Percentiles rank a stretch among this genome's conserved stretches.
These are phyloP conservation scores for Elaeis guineensis DNA, from an alignment of 176 grass and related monocot species.

Conservation along the genomic window DNA sequence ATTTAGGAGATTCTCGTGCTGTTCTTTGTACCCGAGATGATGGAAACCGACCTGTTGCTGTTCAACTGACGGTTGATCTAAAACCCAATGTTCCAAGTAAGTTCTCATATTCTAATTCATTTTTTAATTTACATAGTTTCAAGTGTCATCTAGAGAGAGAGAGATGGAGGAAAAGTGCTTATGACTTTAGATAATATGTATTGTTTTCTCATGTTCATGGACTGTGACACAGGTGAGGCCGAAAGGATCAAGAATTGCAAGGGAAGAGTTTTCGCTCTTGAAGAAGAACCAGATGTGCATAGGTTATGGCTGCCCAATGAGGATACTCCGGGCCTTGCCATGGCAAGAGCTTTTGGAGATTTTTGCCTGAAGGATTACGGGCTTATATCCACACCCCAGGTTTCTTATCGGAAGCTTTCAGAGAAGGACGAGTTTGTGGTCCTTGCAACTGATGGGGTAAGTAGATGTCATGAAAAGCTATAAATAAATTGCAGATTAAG, in stretches of 20 bases:
- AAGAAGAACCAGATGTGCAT: constrained; percentile 65
- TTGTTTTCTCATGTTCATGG: background rate
- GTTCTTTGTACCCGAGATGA: constrained; percentile 53
- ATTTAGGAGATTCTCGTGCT: constrained; percentile 75
- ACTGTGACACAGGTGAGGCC: constrained; percentile 38
- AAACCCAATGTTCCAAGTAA: constrained; percentile 79
- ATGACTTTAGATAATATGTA: no score
- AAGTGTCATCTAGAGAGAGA: no score
- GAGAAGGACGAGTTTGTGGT: constrained; percentile 79
- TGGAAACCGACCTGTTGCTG: constrained; percentile 25
- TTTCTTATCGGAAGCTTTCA: constrained; percentile 53
- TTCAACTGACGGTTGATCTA: constrained; percentile 69
- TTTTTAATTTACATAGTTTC: no score
- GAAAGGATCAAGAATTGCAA: constrained; percentile 60
- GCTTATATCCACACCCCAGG: constrained; percentile 65
- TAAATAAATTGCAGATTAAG: no score
- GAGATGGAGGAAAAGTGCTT: no score
- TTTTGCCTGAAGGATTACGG: constrained; percentile 82
- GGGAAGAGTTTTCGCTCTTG: constrained; percentile 66
- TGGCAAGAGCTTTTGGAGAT: constrained; percentile 86
- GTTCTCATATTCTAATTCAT: constrained; percentile 1
- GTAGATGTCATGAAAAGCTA: background rate
- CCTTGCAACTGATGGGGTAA: constrained; percentile 88
- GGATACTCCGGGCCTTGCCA: constrained; percentile 78
- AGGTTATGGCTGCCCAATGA: constrained; percentile 79